Evolutionary conservation across 495 filamentous ascomycete species (phyloP), one percentile per base, ranked within the genome.

Genomic region (Hypomontagnella monticulosa): DNA sequence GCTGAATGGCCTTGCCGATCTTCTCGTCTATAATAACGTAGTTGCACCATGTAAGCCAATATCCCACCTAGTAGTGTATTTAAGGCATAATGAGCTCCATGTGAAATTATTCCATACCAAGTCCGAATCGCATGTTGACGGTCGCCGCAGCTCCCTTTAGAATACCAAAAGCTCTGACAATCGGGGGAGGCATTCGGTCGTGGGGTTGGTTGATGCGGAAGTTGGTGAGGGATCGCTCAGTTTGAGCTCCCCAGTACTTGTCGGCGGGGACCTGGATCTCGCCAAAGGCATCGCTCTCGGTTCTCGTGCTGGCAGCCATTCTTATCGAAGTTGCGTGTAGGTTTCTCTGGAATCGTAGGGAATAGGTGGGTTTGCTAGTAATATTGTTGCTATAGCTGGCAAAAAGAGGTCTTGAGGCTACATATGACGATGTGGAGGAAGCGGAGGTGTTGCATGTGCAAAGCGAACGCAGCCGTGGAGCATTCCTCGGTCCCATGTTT

Each of bases 231-330:
- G 96, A 98, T 78, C 95, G 88, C 85, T 99, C 91, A 61, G 95
- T 99, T 81, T 99, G 95, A 47, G 95, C 95, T 74, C 95, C 95
- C 95, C 96, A 99, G 85, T 99, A 99, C 83, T 91, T 96, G 88
- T 95, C 92, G 52, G 87, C 84, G 40, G 91, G 85, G 60, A 99
- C 96, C 82, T 93, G 82, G 76, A 99, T 88, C 78, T 97, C 94
- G 75, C 95, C 95, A 79, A 98, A 98, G 75, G 96, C 96, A 86
- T 99, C 95, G 73, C 84, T 93, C 81, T 99, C 95, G 70, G 88
- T 91, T 82, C 95, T 82, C 40, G 86, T 88, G 66, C 69, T 78
- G 57, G 76, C 77, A 43, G 76, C 71, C 82, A 85, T 85, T 72
- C 69, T 84, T 60, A 62, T 52, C 46, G 80, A 50, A 60, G 78